Evolutionary conservation across 148 eudicot genomes (phyloP), one percentile per base, ranked within the genome.

Genomic region (Dysphania ambrosioides): DNA sequence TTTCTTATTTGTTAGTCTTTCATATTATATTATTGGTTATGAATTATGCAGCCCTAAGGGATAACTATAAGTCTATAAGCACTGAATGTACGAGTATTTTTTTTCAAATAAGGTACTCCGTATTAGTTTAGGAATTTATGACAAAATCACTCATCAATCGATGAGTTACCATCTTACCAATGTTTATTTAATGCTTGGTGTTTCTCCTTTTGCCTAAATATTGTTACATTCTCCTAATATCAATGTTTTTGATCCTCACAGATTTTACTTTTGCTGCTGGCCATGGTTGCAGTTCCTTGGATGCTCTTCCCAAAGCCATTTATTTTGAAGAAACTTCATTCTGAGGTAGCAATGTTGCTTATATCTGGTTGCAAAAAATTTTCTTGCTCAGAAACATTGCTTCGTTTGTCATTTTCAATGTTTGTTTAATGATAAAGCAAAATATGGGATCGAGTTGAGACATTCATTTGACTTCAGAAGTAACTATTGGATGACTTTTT

Each of bases 291-390:
- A 16, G 99, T 96, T 80, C 99, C 99, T 77, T 96, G 99, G 99
- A 96, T 96, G 99, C 97, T 96, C 66, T 96, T 96, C 75, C 99
- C 99, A 27, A 96, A 96, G 88, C 99, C 99, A 63, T 96, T 96
- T 76, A 90, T 96, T 83, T 79, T 96, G 82, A 96, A 75, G 88
- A 92, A 84, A 81, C 94, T 80, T 78, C 90, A 96, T 74, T 73
- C 87, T 19, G 97, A 96, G 99, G 99, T 96, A 87, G 62, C 2
- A 15, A 23, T 23, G 79, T 27, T n/a, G n/a, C n/a, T n/a, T 42
- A 53, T 69, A 60, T 47, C 65, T 32, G 35, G 18, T 66, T 23
- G 10, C n/a, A n/a, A 12, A 21, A 32, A 24, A 32, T 36, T 32
- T 59, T 26, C 31, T 36, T 66, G 0, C 51, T 42, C 31, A 23